Percentiles rank a stretch among this genome's conserved stretches.
These are phyloP conservation scores for Rhinocladiella mackenziei DNA, from an alignment of 2,329 filamentous ascomycete genomes.

Conservation along the genomic window DNA sequence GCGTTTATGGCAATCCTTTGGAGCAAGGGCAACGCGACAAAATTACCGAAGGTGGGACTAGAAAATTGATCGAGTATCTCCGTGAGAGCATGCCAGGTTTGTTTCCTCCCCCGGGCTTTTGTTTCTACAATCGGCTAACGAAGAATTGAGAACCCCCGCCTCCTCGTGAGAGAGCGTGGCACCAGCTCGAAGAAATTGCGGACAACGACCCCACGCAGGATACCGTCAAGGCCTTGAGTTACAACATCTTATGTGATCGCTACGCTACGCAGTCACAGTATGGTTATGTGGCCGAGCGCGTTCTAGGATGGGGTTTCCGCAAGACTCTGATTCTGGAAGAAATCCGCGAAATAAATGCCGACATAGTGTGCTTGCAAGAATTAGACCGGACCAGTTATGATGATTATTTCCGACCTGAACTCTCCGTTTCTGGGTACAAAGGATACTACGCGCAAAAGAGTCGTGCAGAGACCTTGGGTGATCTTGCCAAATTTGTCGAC, in stretches of 20 bases:
- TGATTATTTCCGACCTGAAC: slow-evolving; percentile 80
- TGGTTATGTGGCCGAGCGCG: slow-evolving; percentile 80
- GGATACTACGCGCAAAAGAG: slow-evolving; percentile 90
- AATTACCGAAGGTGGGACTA: slow-evolving; percentile 82
- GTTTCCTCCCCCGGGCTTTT: slow-evolving; percentile 37
- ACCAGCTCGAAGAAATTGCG: slow-evolving; percentile 62
- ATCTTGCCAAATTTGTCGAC: slow-evolving; percentile 85
- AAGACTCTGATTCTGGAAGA: slow-evolving; percentile 79
- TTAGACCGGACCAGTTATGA: slow-evolving; percentile 89
- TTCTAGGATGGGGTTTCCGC: slow-evolving; percentile 82
- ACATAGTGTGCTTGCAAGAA: slow-evolving; percentile 91
- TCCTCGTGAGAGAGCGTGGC: slow-evolving; percentile 70
- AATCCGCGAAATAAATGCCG: slow-evolving; percentile 71
- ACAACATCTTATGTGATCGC: slow-evolving; percentile 94
- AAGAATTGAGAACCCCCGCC: slow-evolving; percentile 66
- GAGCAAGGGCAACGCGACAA: slow-evolving; percentile 71
- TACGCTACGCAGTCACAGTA: slow-evolving; percentile 82
- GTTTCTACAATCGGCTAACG: slow-evolving; percentile 18
- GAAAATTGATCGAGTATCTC: slow-evolving; percentile 74
- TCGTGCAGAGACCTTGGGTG: slow-evolving; percentile 84
- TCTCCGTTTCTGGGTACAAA: slow-evolving; percentile 86
- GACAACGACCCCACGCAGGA: slow-evolving; percentile 53
- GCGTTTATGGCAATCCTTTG: slow-evolving; percentile 87
- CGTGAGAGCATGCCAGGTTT: slow-evolving; percentile 80
- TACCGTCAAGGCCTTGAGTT: slow-evolving; percentile 79